Base-by-base conservation (phyloP, 2,329 filamentous ascomycete species). In the Ascomycota sp. region DNA sequence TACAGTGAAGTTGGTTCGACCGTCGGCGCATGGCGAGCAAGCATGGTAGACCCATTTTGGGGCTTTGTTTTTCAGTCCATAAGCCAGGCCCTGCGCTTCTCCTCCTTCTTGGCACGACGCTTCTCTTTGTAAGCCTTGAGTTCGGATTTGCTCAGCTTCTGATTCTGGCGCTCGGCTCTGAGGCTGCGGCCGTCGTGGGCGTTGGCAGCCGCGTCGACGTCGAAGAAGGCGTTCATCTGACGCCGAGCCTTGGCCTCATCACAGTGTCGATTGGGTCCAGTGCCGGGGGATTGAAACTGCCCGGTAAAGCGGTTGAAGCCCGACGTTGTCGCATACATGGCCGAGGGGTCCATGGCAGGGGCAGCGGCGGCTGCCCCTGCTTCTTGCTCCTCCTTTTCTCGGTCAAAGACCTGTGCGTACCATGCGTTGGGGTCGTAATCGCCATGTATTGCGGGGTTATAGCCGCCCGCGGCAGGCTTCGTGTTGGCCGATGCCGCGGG, bases 401-500 rank as follows among this genome's bases (percentile, higher is more conserved):
- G 48, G 28, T 57, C 51, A 27, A 62, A 48, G 27, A 61, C 57
- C 46, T 79, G 66, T 8, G 89, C 86, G 49, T 98, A 98, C 58
- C 83, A 79, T n/a, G 89, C 86, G 35, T 75, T 89, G 4, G 85
- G 83, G 44, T 98, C 89, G 58, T 94, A 98, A 56, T 85, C 78
- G 41, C 89, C 89, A 50, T 98, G 89, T 27, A 98, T 86, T 17
- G 82, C 79, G 1, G 89, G 89, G 47, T 95, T 93, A 57, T 98
- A 98, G 36, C 86, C 83, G 34, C 75, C 75, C 5, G 64, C 66
- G 15, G 67, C 55, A 27, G 40, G 56, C 30, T 33, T 48, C 35
- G 53, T 51, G 33, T 49, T 47, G 31, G 46, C 38, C 5, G 50
- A 52, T 5, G 42, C 44, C 22, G 40, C 52, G 40, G 40, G 51